Conservation (phyloP, 768 basidiomycete genomes). For the Hortiboletus campestris region DNA sequence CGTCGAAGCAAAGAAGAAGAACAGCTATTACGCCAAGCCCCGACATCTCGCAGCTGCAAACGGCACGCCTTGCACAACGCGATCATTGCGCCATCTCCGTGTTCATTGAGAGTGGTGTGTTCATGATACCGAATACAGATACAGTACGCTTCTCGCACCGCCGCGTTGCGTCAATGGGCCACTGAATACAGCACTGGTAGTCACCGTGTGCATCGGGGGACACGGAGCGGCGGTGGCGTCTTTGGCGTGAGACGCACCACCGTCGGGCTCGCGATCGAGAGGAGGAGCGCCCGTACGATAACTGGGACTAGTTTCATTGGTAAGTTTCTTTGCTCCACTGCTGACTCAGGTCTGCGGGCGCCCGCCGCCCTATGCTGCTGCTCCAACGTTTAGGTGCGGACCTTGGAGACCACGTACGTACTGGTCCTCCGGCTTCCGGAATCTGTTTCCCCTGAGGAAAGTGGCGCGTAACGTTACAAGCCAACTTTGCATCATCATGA, state of each 20-base stretch:
- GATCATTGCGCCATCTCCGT: background rate
- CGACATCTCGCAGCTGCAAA: too few species aligned
- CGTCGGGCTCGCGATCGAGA: background rate
- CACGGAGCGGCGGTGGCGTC: background rate
- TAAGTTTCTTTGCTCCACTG: too few species aligned
- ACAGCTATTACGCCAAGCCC: background rate
- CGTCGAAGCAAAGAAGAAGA: background rate
- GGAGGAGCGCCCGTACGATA: background rate
- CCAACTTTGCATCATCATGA: too few species aligned
- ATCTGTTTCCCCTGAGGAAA: too few species aligned
- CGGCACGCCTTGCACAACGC: background rate
- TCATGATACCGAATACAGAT: background rate
- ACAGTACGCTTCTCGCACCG: background rate
- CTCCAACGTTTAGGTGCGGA: too few species aligned
- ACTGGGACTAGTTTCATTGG: too few species aligned
- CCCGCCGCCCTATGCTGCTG: too few species aligned
- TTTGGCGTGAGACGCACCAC: background rate
- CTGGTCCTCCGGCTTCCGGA: too few species aligned
- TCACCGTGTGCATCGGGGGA: background rate
- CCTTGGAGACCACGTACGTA: too few species aligned
- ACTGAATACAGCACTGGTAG: too few species aligned
- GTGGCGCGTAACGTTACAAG: too few species aligned
- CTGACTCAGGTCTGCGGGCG: too few species aligned
- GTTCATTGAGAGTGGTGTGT: background rate
- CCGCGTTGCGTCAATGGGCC: background rate